Percentiles rank a stretch among this genome's conserved stretches.
phyloP scores from a whole-genome alignment of 345 rosid species.

The Raphanus raphanistrum region DNA sequence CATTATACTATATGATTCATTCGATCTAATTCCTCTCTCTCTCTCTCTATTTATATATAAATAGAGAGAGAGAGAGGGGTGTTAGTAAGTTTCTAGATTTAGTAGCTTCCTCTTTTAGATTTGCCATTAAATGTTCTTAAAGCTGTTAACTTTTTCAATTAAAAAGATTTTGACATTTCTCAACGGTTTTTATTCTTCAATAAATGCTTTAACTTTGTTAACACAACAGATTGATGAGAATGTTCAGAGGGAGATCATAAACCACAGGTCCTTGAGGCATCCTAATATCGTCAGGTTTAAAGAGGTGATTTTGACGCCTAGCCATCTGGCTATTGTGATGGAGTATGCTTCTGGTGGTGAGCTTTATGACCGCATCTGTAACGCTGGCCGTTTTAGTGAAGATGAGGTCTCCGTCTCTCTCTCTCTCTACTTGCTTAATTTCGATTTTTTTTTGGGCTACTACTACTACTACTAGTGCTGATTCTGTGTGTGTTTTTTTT shows the following conservation, averaged over 20 bases:
- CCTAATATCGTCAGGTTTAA: constrained; percentile 71
- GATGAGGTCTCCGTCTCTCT: constrained; percentile 63
- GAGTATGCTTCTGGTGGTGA: constrained; percentile 98
- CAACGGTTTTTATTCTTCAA: background rate
- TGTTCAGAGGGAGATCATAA: constrained; percentile 71
- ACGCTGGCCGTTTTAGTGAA: constrained; percentile 83
- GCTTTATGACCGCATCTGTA: constrained; percentile 82
- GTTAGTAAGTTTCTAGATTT: constrained; percentile 30
- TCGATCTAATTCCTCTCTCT: background rate
- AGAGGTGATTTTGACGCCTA: constrained; percentile 89
- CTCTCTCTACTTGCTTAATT: background rate
- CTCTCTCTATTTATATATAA: background rate
- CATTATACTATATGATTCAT: too few relatives aligned
- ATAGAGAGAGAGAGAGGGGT: background rate
- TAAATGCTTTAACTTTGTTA: background rate
- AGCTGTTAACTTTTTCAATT: background rate
- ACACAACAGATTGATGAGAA: constrained; percentile 62
- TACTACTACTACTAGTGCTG: background rate
- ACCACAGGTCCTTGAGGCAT: constrained; percentile 70
- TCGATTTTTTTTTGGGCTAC: background rate
- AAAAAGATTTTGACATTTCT: constrained; percentile 11
- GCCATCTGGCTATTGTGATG: constrained; percentile 95
- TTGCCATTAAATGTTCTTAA: background rate
- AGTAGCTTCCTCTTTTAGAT: constrained; percentile 22
- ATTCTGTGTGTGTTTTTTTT: background rate